Percentiles rank a stretch among this genome's conserved stretches.
Conservation (phyloP, 306 rosid genomes). For the Cucurbita maxima region DNA sequence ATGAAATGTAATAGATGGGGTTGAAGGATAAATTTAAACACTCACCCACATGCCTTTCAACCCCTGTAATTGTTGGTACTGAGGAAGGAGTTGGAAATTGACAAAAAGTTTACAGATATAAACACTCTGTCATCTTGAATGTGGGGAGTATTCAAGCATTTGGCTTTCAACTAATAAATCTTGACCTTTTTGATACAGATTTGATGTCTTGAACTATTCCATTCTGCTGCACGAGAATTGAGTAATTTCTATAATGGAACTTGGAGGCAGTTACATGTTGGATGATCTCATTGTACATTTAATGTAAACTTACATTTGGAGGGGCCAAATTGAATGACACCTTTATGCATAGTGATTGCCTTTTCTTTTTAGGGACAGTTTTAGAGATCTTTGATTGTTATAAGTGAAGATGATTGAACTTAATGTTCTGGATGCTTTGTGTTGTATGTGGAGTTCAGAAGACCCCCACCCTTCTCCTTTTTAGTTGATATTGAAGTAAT, state of each 20-base stretch:
- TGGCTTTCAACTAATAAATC: no score
- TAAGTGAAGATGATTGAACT: background rate
- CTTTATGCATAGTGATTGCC: background rate
- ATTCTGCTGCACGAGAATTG: background rate
- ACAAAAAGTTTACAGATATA: no score
- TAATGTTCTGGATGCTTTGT: background rate
- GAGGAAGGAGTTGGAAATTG: no score
- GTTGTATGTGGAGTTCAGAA: background rate
- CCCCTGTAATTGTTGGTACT: no score
- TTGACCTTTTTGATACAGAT: background rate
- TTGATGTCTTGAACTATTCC: background rate
- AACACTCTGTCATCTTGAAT: no score
- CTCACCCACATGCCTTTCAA: no score
- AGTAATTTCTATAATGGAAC: background rate
- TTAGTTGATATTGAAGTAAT: conserved; percentile 2
- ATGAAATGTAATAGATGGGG: no score
- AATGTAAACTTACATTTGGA: background rate
- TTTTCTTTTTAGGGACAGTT: background rate
- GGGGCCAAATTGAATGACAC: background rate
- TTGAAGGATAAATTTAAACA: no score
- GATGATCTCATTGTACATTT: background rate
- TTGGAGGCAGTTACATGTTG: background rate
- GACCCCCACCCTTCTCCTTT: background rate
- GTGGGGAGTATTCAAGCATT: no score
- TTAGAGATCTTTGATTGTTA: background rate